These are phyloP conservation scores for Sarcodon aspratus DNA, from an alignment of 768 basidiomycete genomes.

Conservation along the genomic window DNA sequence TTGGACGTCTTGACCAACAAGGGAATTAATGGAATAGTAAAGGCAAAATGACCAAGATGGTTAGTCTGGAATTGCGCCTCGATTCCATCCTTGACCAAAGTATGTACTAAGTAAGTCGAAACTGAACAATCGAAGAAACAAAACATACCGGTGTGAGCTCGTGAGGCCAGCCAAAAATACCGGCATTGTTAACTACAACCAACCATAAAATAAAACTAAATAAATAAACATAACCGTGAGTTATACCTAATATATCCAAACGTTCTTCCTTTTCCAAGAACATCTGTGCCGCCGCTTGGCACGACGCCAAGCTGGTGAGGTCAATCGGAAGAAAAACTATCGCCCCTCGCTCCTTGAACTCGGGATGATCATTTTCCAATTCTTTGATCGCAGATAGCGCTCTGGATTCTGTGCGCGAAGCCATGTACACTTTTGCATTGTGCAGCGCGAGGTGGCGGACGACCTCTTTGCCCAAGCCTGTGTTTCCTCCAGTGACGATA, in stretches of 20 bases:
- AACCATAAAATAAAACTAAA: conserved; percentile 23
- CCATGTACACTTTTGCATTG: conserved; percentile 61
- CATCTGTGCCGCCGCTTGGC: conserved; percentile 27
- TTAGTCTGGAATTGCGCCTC: no score
- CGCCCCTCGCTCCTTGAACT: conserved; percentile 27
- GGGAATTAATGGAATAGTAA: no score
- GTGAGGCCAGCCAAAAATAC: no score
- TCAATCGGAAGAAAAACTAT: conserved; percentile 32
- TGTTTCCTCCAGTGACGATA: conserved; percentile 27
- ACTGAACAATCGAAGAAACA: no score
- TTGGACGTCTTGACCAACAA: no score
- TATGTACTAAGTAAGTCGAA: no score
- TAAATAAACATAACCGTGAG: background rate
- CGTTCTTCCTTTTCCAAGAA: conserved; percentile 36
- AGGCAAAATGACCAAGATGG: no score
- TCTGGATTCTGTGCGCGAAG: conserved; percentile 33
- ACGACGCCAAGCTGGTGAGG: conserved; percentile 23
- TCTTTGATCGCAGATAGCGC: conserved; percentile 38
- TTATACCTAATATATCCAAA: conserved; percentile 17
- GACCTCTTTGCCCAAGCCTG: conserved; percentile 49
- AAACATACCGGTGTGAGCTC: no score
- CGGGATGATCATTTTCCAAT: conserved; percentile 22
- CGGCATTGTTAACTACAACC: no score
- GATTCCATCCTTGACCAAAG: no score
- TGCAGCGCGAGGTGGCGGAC: conserved; percentile 33